phyloP scores from a whole-genome alignment of 2,329 filamentous ascomycete species.

The Plenodomus biglobosus region DNA sequence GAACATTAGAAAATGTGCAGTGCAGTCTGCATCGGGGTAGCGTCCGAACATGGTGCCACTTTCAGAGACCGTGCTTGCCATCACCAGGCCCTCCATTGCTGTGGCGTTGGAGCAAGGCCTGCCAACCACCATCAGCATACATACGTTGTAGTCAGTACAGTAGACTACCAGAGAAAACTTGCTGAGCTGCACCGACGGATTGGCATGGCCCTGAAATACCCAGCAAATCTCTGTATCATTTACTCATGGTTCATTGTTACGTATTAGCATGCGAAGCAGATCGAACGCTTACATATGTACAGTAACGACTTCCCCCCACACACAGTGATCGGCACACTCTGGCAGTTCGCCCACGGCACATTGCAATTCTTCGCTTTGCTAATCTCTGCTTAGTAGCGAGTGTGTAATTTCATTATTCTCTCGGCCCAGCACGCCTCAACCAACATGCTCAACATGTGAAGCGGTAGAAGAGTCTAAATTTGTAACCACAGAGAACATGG shows the following conservation, averaged over 20 bases:
- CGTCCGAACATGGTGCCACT: background rate
- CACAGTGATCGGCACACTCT: background rate
- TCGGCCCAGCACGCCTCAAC: background rate
- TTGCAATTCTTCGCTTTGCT: background rate
- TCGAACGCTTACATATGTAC: background rate
- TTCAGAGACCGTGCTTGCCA: background rate
- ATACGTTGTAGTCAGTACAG: background rate
- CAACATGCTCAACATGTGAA: constrained; percentile 5
- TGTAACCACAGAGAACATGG: constrained; percentile 6
- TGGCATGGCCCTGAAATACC: background rate
- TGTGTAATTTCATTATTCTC: background rate
- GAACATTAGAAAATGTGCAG: too few species aligned
- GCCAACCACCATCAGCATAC: background rate
- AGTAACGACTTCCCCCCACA: background rate
- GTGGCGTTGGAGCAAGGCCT: background rate
- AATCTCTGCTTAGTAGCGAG: background rate
- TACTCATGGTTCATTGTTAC: background rate
- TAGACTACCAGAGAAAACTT: background rate
- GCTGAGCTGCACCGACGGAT: background rate
- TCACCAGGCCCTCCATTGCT: background rate
- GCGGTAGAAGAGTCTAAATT: constrained; percentile 12
- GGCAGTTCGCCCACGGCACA: background rate
- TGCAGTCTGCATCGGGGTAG: background rate
- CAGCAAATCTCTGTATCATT: background rate
- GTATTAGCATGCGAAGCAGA: background rate